Percentiles rank a stretch among this genome's conserved stretches.
Conservation (phyloP, 305 asterid species). For the Fraxinus angustifolia region DNA sequence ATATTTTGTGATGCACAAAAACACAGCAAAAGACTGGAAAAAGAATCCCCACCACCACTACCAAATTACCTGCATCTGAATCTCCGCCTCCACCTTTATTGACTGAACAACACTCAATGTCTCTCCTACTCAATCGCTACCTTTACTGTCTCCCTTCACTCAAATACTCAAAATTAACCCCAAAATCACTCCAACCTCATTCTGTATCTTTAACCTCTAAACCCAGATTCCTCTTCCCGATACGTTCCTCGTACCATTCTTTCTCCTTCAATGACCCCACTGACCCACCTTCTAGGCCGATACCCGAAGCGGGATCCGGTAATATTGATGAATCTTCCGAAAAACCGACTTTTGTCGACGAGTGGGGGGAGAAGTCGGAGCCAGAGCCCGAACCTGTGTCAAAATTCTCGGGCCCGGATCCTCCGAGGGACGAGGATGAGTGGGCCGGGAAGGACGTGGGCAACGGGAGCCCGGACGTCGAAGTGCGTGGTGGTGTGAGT, state of each 20-base stretch:
- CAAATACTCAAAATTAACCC: conserved; percentile 10
- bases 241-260: conserved; percentile 24
- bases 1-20: neutral
- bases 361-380: conserved; percentile 79
- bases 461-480: conserved; percentile 47
- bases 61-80: neutral
- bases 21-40: neutral
- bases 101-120: conserved; percentile 23
- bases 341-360: conserved; percentile 46
- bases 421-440: conserved; percentile 66
- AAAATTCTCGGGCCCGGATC: conserved; percentile 53
- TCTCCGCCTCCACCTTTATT: neutral
- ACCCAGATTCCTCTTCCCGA: conserved; percentile 30
- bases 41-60: neutral
- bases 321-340: conserved; percentile 11
- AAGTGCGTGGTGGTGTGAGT: conserved; percentile 24
- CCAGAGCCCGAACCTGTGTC: conserved; percentile 53
- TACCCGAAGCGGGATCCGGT: conserved; percentile 13
- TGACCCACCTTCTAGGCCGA: conserved; percentile 32
- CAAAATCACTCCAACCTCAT: conserved; percentile 23
- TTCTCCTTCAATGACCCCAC: conserved; percentile 27
- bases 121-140: conserved; percentile 37
- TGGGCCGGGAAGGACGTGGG: conserved; percentile 49
- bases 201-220: conserved; percentile 26
- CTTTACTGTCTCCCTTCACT: conserved; percentile 27